These are phyloP conservation scores for Pythium angustatum DNA, from an alignment of 352 stramenopile species.

Conservation along the genomic window DNA sequence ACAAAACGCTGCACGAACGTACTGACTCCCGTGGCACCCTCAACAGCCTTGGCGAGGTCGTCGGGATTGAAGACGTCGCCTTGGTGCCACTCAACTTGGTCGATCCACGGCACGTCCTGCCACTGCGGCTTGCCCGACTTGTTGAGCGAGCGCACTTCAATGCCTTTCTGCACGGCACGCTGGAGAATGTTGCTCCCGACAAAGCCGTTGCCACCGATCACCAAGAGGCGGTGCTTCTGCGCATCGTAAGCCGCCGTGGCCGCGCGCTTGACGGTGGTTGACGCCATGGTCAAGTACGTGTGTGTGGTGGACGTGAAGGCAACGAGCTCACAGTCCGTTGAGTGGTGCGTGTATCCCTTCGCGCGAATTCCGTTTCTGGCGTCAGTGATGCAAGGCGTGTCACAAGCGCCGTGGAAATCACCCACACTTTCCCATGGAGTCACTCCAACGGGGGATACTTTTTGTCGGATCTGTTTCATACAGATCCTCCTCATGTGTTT, in stretches of 20 bases:
- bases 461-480: conserved; percentile 13
- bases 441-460: conserved; percentile 21
- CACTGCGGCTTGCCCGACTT: conserved; percentile 79
- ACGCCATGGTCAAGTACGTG: not conserved
- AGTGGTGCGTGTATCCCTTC: conserved; percentile 4
- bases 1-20: conserved; percentile 21
- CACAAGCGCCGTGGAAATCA: conserved; percentile 14
- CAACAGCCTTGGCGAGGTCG: conserved; percentile 64
- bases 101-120: conserved; percentile 76
- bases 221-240: conserved; percentile 75
- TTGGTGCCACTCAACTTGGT: conserved; percentile 87
- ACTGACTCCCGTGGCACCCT: conserved; percentile 82
- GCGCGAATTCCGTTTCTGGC: conserved; percentile 24
- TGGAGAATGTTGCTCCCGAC: conserved; percentile 91
- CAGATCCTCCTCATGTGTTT: conserved; percentile 1
- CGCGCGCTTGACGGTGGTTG: conserved; percentile 15
- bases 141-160: conserved; percentile 86
- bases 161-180: conserved; percentile 84
- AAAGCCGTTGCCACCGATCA: conserved; percentile 90
- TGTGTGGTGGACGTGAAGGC: not conserved
- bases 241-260: conserved; percentile 43
- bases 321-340: no score
- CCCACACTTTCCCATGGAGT: not conserved
- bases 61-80: conserved; percentile 81
- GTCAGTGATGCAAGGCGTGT: conserved; percentile 15